Evolutionary conservation across 1,284 basidiomycete genomes (phyloP).

Genomic region (Ustilago trichophora): DNA sequence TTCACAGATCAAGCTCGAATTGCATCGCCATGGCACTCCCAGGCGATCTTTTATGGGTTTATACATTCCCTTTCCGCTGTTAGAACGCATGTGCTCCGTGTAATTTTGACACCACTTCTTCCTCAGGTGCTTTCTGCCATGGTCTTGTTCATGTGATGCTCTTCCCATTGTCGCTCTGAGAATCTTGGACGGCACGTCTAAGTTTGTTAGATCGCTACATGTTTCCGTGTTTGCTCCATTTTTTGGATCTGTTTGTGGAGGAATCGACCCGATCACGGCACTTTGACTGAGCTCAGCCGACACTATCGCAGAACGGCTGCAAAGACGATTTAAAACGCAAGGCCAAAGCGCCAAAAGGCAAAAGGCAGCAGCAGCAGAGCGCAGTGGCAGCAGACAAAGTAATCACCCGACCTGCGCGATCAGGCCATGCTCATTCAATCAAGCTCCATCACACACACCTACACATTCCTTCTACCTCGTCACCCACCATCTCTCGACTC

Average conservation of each 20-base stretch:
- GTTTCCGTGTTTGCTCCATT: too few relatives aligned
- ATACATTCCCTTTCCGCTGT: neutral
- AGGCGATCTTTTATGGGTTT: too few relatives aligned
- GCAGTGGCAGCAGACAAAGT: too few relatives aligned
- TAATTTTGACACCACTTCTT: slow-evolving; percentile 28
- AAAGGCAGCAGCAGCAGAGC: too few relatives aligned
- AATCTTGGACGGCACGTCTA: too few relatives aligned
- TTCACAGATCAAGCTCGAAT: too few relatives aligned
- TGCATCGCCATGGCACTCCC: too few relatives aligned
- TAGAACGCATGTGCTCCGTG: slow-evolving; percentile 3
- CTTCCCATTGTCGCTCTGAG: neutral
- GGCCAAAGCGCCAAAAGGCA: neutral
- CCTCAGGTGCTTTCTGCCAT: neutral
- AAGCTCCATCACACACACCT: neutral
- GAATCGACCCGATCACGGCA: slow-evolving; percentile 8
- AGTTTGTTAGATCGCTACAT: neutral
- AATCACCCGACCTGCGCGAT: too few relatives aligned
- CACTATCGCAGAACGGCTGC: neutral
- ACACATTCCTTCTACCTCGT: neutral
- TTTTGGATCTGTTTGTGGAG: slow-evolving; percentile 4
- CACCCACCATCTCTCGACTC: slow-evolving; percentile 13
- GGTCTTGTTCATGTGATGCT: neutral
- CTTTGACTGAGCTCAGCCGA: slow-evolving; percentile 1
- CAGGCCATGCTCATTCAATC: slow-evolving; percentile 18
- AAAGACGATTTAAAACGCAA: neutral